These are phyloP conservation scores for Ophiocordyceps camponoti-floridani DNA, from an alignment of 2,329 filamentous ascomycete species.

Conservation along the genomic window DNA sequence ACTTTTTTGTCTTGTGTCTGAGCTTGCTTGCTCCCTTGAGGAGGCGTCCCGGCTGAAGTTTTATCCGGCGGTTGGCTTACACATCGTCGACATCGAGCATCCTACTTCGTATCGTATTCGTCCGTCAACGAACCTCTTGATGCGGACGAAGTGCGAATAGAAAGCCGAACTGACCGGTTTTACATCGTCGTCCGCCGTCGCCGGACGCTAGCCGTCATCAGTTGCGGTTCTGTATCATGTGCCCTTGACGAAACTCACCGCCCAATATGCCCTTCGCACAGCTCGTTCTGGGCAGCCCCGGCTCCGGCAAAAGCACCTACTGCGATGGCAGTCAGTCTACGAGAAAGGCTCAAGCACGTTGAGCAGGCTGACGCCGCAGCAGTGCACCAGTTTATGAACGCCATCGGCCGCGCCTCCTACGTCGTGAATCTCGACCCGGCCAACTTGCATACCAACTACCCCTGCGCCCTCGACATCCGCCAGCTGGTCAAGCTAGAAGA, in stretches of 20 bases:
- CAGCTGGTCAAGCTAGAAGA: conserved; percentile 80
- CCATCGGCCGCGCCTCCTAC: conserved; percentile 86
- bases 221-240: conserved; percentile 5
- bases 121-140: not conserved
- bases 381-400: conserved; percentile 95
- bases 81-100: not conserved
- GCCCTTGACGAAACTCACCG: conserved; percentile 6
- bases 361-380: not conserved
- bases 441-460: conserved; percentile 83
- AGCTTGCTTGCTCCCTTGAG: not conserved
- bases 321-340: conserved; percentile 73
- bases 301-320: conserved; percentile 91
- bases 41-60: conserved; percentile 1
- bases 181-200: not conserved
- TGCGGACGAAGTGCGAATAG: not conserved
- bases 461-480: conserved; percentile 78
- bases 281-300: conserved; percentile 84
- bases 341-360: not conserved
- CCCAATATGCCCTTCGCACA: conserved; percentile 45
- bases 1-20: not conserved
- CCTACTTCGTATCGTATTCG: not conserved
- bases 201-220: not conserved
- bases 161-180: not conserved
- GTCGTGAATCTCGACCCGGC: conserved; percentile 94
- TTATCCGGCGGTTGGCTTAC: conserved; percentile 1